Percentiles rank a stretch among this genome's conserved stretches.
phyloP scores from a whole-genome alignment of 2,329 filamentous ascomycete genomes.

The Stagonosporopsis cucurbitacearum region DNA sequence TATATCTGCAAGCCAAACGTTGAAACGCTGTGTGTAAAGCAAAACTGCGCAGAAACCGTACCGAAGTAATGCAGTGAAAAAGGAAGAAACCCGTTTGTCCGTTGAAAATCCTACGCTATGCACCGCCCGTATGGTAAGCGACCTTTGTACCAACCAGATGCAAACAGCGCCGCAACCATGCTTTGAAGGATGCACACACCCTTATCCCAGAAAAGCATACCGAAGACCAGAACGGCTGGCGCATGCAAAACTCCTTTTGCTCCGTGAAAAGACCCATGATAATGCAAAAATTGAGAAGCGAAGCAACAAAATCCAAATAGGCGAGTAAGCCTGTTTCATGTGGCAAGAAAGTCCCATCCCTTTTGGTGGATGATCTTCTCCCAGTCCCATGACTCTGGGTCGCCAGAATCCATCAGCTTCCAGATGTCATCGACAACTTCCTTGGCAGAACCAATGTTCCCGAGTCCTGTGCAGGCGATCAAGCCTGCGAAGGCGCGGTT shows the following conservation, averaged over 20 bases:
- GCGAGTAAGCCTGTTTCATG: slow-evolving; percentile 43
- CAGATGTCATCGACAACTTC: slow-evolving; percentile 64
- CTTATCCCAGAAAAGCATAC: slow-evolving; percentile 14
- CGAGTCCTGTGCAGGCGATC: slow-evolving; percentile 62
- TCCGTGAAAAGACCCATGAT: slow-evolving; percentile 10
- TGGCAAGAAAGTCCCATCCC: slow-evolving; percentile 67
- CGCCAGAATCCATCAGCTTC: slow-evolving; percentile 64
- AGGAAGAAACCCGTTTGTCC: slow-evolving; percentile 12
- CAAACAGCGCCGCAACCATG: slow-evolving; percentile 15
- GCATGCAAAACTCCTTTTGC: slow-evolving; percentile 11
- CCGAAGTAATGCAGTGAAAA: slow-evolving; percentile 17
- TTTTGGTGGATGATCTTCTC: slow-evolving; percentile 65
- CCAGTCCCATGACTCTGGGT: slow-evolving; percentile 68
- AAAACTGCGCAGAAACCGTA: slow-evolving; percentile 10
- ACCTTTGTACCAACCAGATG: slow-evolving; percentile 27
- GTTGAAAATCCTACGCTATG: slow-evolving; percentile 13
- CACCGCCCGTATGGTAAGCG: slow-evolving; percentile 22
- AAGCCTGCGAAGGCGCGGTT: slow-evolving; percentile 60
- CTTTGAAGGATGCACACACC: slow-evolving; percentile 8
- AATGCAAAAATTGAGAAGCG: slow-evolving; percentile 16
- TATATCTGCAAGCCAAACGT: slow-evolving; percentile 9
- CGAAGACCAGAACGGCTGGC: neutral
- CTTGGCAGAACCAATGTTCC: slow-evolving; percentile 64
- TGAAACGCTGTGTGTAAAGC: slow-evolving; percentile 10
- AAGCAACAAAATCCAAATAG: slow-evolving; percentile 8